These are phyloP conservation scores for Afroboletus lepidellus DNA, from an alignment of 1,284 basidiomycete genomes.

Conservation along the genomic window DNA sequence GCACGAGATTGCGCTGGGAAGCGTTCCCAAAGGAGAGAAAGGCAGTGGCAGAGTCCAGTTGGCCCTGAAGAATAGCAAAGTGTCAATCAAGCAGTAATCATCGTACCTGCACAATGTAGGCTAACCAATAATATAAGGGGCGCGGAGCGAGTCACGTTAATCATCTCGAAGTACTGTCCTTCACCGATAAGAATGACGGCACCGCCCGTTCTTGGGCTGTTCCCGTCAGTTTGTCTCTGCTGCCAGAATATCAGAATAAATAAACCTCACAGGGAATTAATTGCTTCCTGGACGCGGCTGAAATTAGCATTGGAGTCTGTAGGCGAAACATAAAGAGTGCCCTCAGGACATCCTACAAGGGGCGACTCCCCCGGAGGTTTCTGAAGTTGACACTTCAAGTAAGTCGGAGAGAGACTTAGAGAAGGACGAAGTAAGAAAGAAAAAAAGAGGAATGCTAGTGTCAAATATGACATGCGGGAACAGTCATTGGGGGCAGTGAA, in stretches of 20 bases:
- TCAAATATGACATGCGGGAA: background rate
- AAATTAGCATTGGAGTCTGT: constrained; percentile 47
- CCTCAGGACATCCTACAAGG: background rate
- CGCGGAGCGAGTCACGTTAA: constrained; percentile 54
- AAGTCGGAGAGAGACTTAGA: background rate
- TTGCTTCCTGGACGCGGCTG: constrained; percentile 49
- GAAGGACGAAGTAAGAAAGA: background rate
- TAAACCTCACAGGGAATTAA: constrained; percentile 48
- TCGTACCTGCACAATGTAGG: background rate
- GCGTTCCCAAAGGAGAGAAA: constrained; percentile 35
- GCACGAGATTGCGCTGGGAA: constrained; percentile 50
- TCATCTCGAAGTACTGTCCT: no score
- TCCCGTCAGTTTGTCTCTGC: background rate
- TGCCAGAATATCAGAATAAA: background rate
- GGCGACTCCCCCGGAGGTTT: background rate
- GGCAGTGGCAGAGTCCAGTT: constrained; percentile 41
- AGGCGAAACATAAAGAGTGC: constrained; percentile 40
- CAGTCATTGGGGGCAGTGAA: background rate
- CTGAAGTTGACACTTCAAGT: background rate
- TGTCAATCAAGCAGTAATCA: background rate
- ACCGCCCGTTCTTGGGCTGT: constrained; percentile 40
- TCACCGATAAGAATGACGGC: constrained; percentile 59
- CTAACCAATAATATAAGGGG: constrained; percentile 55
- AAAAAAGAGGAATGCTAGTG: background rate
- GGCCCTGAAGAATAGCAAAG: constrained; percentile 44